These are phyloP conservation scores for Ammopiptanthus mongolicus DNA, from an alignment of 306 rosid genomes.

Conservation along the genomic window DNA sequence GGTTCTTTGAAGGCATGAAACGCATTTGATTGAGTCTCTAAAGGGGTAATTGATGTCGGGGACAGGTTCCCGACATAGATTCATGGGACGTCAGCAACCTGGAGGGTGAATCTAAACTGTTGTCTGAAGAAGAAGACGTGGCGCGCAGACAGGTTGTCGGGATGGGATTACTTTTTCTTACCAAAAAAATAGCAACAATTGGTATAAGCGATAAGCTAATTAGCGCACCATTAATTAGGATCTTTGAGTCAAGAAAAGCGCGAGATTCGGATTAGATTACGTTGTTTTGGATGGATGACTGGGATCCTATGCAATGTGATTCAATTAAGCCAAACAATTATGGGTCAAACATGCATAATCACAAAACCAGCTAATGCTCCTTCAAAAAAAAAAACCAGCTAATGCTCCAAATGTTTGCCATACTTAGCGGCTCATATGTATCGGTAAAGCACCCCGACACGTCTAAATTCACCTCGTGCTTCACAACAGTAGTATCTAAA, in stretches of 20 bases:
- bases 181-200: background rate
- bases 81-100: background rate
- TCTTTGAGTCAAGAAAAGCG: background rate
- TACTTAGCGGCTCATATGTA: background rate
- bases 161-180: background rate
- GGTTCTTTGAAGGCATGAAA: constrained; percentile 12
- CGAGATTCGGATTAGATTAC: background rate
- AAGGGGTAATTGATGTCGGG: background rate
- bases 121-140: background rate
- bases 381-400: no score
- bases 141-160: constrained; percentile 13
- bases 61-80: constrained; percentile 36
- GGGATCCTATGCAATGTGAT: background rate
- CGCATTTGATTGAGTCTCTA: background rate
- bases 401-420: background rate
- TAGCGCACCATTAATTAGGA: background rate
- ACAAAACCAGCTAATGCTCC: background rate
- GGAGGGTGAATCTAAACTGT: background rate
- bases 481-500: background rate
- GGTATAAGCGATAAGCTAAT: background rate
- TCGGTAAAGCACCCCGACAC: background rate
- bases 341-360: background rate
- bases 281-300: background rate
- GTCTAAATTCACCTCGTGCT: background rate
- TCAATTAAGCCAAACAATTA: background rate